Percentiles rank a stretch among this genome's conserved stretches.
phyloP scores from a whole-genome alignment of 176 grass and related monocot genomes.

The Bonia amplexicaulis region DNA sequence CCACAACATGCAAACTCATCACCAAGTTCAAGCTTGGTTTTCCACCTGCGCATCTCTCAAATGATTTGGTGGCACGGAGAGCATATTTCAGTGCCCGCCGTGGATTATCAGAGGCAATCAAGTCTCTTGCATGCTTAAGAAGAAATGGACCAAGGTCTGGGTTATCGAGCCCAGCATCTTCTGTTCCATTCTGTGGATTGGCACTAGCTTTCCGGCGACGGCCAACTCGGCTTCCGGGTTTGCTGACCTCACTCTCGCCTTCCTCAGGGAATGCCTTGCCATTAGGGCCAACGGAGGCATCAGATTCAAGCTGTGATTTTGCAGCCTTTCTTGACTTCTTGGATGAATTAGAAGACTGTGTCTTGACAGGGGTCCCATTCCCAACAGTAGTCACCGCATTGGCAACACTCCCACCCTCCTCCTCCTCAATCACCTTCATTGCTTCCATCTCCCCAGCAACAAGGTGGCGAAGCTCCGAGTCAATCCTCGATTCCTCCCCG shows the following conservation, averaged over 20 bases:
- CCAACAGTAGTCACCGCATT: conserved; percentile 23
- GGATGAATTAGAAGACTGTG: conserved; percentile 47
- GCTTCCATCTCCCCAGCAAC: conserved; percentile 98
- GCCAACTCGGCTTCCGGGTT: conserved; percentile 41
- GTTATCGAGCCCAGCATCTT: conserved; percentile 70
- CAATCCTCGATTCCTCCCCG: conserved; percentile 87
- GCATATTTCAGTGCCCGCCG: conserved; percentile 80
- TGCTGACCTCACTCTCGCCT: conserved; percentile 52
- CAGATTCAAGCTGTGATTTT: conserved; percentile 53
- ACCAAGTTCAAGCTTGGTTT: conserved; percentile 75
- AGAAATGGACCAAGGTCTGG: conserved; percentile 94
- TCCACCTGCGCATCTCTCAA: conserved; percentile 82
- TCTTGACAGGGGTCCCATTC: conserved; percentile 37
- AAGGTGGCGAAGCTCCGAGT: conserved; percentile 90
- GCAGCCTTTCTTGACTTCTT: conserved; percentile 63
- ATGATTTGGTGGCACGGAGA: conserved; percentile 73
- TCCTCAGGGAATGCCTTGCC: conserved; percentile 50
- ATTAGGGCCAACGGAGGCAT: conserved; percentile 40
- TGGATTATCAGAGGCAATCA: conserved; percentile 84
- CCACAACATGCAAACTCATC: conserved; percentile 91
- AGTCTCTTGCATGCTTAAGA: conserved; percentile 87
- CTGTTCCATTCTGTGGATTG: conserved; percentile 46
- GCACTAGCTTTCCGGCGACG: conserved; percentile 44
- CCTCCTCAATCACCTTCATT: conserved; percentile 79
- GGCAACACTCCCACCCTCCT: conserved; percentile 22